Percentiles rank a stretch among this genome's conserved stretches.
Evolutionary conservation across 2,329 filamentous ascomycete species (phyloP).

Genomic region (Clonostachys chloroleuca): DNA sequence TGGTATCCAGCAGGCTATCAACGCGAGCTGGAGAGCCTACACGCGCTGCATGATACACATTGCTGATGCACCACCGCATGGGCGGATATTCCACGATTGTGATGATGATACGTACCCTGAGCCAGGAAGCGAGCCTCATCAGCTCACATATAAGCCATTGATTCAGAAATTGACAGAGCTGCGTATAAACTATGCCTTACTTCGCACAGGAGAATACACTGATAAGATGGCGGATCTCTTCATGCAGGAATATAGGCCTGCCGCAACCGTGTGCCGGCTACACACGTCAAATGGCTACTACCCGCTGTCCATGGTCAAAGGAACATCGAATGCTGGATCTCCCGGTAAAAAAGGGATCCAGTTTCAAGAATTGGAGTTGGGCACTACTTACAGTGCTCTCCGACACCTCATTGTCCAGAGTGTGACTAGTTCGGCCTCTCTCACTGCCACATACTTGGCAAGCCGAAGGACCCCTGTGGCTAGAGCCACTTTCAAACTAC

Average conservation of each 20-base stretch:
- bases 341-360: neutral
- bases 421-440: conserved; percentile 21
- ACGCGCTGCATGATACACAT: conserved; percentile 16
- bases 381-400: conserved; percentile 12
- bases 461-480: neutral
- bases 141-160: neutral
- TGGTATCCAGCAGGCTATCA: conserved; percentile 20
- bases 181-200: neutral
- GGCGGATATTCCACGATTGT: neutral
- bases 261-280: neutral
- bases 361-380: conserved; percentile 19
- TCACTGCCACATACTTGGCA: conserved; percentile 15
- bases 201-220: neutral
- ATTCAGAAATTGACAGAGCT: neutral
- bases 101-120: neutral
- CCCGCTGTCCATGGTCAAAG: no score
- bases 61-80: conserved; percentile 7
- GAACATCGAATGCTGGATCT: neutral
- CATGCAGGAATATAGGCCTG: neutral
- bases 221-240: neutral
- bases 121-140: neutral
- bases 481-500: neutral
- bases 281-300: neutral
- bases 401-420: conserved; percentile 18
- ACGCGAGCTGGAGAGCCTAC: conserved; percentile 21